A percentile compares a stretch with the other conserved stretches of the same genome.
Conservation (phyloP, 2,329 filamentous ascomycete genomes). For the Fonsecaea multimorphosa region DNA sequence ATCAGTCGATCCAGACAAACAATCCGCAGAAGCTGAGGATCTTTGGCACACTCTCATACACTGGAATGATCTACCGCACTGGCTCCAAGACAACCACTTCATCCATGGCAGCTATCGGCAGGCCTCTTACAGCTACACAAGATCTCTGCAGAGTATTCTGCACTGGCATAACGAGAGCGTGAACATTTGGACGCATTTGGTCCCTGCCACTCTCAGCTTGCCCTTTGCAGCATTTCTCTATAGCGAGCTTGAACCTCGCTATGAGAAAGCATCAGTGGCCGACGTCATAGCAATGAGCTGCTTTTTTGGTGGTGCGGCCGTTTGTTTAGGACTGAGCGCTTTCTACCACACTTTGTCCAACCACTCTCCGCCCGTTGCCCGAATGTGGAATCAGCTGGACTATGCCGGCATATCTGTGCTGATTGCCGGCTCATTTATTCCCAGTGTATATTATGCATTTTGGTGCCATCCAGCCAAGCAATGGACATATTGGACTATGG, state of each 20-base stretch:
- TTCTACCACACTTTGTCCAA: constrained; percentile 85
- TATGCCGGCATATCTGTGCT: constrained; percentile 92
- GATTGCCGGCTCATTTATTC: constrained; percentile 90
- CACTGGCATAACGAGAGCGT: constrained; percentile 73
- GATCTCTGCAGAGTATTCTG: constrained; percentile 63
- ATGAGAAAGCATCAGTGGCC: constrained; percentile 63
- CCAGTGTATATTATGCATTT: constrained; percentile 86
- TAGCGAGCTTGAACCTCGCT: constrained; percentile 66
- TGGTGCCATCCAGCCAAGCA: constrained; percentile 71
- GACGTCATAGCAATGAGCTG: constrained; percentile 77
- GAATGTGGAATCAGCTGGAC: constrained; percentile 89
- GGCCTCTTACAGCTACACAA: constrained; percentile 64
- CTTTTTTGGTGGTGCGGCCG: constrained; percentile 76
- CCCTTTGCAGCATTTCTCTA: constrained; percentile 60
- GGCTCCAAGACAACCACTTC: constrained; percentile 71
- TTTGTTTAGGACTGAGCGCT: constrained; percentile 80
- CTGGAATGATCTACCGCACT: constrained; percentile 60
- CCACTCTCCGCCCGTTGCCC: constrained; percentile 77
- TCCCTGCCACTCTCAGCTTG: constrained; percentile 64
- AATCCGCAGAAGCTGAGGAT: constrained; percentile 42
- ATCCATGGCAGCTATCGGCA: constrained; percentile 71
- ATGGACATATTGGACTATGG: constrained; percentile 75
- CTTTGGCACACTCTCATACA: constrained; percentile 42
- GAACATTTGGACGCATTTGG: constrained; percentile 74
- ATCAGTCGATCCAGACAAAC: neutral